phyloP scores from a whole-genome alignment of 2,329 filamentous ascomycete genomes.

The Westerdykella aurantiaca region DNA sequence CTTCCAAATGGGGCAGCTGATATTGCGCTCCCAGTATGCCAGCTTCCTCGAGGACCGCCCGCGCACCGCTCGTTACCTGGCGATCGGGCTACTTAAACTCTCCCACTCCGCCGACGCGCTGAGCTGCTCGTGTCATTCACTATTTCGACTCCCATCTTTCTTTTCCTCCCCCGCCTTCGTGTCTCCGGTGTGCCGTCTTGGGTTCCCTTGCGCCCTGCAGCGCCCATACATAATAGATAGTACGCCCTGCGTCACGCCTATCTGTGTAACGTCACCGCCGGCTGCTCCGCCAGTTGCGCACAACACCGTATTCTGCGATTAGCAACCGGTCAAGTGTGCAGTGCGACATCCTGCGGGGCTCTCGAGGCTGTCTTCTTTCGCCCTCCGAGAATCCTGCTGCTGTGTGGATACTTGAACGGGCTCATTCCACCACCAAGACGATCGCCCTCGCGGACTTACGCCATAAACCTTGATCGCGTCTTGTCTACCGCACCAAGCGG shows the following conservation, averaged over 20 bases:
- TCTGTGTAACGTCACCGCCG: neutral
- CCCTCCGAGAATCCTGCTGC: no score
- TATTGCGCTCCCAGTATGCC: slow-evolving; percentile 3
- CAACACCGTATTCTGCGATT: no score
- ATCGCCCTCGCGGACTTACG: neutral
- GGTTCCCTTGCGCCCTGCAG: neutral
- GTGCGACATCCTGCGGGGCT: no score
- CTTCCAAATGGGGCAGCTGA: slow-evolving; percentile 13
- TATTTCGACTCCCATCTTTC: neutral
- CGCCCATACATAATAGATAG: no score
- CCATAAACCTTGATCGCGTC: neutral
- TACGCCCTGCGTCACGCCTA: neutral
- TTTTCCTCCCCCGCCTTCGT: neutral
- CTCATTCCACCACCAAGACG: no score
- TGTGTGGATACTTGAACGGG: no score
- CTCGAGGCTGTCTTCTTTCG: no score
- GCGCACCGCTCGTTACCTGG: slow-evolving; percentile 9
- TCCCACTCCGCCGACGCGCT: slow-evolving; percentile 4
- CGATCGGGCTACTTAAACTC: slow-evolving; percentile 15
- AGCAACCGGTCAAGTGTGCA: neutral
- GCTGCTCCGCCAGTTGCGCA: no score
- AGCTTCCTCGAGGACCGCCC: slow-evolving; percentile 4
- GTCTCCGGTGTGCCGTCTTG: neutral
- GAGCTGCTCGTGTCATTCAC: neutral
- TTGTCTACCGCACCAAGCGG: neutral